These are phyloP conservation scores for Skeletonema tropicum DNA, from an alignment of 108 stramenopile species.

Conservation along the genomic window DNA sequence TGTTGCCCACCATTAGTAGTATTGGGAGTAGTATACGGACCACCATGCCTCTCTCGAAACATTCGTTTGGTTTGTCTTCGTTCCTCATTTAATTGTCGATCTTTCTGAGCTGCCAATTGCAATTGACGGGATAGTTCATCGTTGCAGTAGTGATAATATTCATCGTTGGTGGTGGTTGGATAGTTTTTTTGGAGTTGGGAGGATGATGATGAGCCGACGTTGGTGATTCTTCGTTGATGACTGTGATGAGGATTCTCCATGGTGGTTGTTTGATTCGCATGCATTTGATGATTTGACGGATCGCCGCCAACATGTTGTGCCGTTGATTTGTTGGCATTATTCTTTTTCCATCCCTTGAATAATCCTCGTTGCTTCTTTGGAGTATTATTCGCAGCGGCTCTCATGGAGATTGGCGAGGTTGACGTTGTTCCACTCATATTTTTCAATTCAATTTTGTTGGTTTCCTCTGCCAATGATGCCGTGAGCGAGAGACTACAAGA, in stretches of 20 bases:
- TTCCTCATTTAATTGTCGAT: conserved; percentile 10
- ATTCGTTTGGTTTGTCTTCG: background rate
- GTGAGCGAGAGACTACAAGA: no score
- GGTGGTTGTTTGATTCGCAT: no score
- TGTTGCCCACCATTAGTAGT: no score
- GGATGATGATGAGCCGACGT: no score
- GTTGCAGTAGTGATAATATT: conserved; percentile 18
- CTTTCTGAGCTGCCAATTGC: conserved; percentile 12
- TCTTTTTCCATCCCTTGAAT: background rate
- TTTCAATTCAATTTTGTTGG: no score
- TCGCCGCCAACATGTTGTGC: no score
- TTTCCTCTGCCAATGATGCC: no score
- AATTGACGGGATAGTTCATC: conserved; percentile 28
- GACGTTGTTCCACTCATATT: background rate
- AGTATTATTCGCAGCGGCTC: background rate
- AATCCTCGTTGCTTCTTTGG: background rate
- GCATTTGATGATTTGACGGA: no score
- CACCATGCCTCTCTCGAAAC: background rate
- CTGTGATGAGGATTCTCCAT: no score
- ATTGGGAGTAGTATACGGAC: no score
- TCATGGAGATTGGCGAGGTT: background rate
- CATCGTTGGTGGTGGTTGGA: background rate
- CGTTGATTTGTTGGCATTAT: background rate
- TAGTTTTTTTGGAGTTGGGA: background rate
- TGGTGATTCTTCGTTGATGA: no score